Conservation (phyloP, 495 filamentous ascomycete genomes). For the Podospora comata region DNA sequence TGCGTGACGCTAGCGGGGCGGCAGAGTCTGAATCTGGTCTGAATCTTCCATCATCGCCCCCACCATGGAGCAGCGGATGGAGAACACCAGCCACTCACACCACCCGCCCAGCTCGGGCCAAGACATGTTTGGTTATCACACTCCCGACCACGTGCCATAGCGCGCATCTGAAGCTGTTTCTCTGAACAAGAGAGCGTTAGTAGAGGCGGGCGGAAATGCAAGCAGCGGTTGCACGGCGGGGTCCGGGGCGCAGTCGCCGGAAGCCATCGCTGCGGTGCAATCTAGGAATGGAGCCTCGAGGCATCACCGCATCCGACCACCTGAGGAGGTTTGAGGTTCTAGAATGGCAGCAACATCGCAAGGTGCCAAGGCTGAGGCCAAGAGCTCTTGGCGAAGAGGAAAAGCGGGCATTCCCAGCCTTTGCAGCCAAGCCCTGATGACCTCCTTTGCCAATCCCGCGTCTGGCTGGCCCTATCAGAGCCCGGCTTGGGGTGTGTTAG, state of each 20-base stretch:
- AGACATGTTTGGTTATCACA: conserved; percentile 4
- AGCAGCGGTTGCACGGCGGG: neutral
- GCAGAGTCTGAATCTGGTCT: neutral
- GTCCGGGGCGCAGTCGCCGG: neutral
- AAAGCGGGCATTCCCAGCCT: conserved; percentile 5
- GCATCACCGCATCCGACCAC: neutral
- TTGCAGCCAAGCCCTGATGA: conserved; percentile 11
- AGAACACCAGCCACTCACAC: conserved; percentile 10
- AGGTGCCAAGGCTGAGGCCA: conserved; percentile 2
- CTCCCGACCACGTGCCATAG: conserved; percentile 10
- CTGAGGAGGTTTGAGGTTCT: neutral
- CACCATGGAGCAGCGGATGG: neutral
- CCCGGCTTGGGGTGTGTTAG: conserved; percentile 13
- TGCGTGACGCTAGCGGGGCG: conserved; percentile 2
- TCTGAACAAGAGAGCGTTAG: neutral
- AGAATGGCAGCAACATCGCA: neutral
- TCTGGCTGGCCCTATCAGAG: conserved; percentile 16
- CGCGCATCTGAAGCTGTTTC: neutral
- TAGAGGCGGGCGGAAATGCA: neutral
- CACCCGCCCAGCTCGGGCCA: conserved; percentile 6
- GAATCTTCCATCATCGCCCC: conserved; percentile 3
- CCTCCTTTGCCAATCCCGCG: conserved; percentile 16
- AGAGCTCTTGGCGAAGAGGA: neutral
- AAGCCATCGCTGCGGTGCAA: neutral
- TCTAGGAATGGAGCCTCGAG: neutral